Evolutionary conservation across 2,329 filamentous ascomycete species (phyloP), one percentile per base, ranked within the genome.

Genomic region (Aspergillus ochraceoroseus): DNA sequence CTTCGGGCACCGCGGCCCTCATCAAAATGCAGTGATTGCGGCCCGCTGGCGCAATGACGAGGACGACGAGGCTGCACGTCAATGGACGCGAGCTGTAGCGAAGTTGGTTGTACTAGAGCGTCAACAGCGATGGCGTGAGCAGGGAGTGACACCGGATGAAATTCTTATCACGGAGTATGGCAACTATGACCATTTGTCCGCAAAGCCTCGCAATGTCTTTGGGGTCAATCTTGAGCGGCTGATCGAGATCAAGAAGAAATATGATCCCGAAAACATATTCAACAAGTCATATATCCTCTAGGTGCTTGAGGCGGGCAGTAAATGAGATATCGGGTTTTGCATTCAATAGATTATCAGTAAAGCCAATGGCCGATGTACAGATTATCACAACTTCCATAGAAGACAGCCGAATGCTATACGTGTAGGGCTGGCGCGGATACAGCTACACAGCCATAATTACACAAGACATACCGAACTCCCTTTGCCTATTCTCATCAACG

Each of bases 101-200:
- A 17, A 4, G 1, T 25, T 34, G 3, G 31, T 41, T 1, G 11
- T 12, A 7, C 7, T 14, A n/a, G 38, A 41, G 18, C 30, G 38
- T 3, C 3, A 5, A 3, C n/a, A 11, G 4, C 7, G 34, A 22
- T 25, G 38, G 6, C 2, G 20, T 5, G 20, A 22, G 20, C 5
- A 5, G 9, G 20, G 20, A 5, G 5, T 22, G 20, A 71, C 70
- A 1, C 74, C 74, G 0, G 68, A 79, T 1, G 75, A 73, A 2
- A 73, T 75, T 7, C 63, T 65, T 0, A 53, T 63, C 43, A 48
- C 61, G 7, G 35, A 41, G 9, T 15, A 37, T 11, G 30, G 37
- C 6, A 32, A 30, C 15, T 20, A 26, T 8, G 32, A 36, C 3
- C 18, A 47, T 7, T 36, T 42, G 19, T 30, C 25, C 2, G 38